Percentiles rank a stretch among this genome's conserved stretches.
These are phyloP conservation scores for Teunomyces panamensis DNA, from an alignment of 805 yeast species.

Conservation along the genomic window DNA sequence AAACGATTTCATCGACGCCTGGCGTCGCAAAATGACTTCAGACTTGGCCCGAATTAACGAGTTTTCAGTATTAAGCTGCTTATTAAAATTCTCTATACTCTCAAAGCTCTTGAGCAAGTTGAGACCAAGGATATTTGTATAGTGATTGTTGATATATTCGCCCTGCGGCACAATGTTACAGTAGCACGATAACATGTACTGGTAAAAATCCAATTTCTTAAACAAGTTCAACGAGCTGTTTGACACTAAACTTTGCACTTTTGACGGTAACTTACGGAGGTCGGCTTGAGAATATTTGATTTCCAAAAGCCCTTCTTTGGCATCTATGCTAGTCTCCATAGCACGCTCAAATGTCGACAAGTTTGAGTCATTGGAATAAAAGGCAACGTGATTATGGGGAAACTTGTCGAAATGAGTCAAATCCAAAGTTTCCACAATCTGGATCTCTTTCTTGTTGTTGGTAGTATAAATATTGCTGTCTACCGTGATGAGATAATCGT, in stretches of 20 bases:
- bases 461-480: conserved; percentile 35
- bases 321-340: conserved; percentile 26
- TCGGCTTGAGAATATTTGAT: conserved; percentile 19
- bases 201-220: conserved; percentile 30
- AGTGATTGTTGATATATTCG: conserved; percentile 34
- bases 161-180: conserved; percentile 30
- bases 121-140: conserved; percentile 29
- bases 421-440: conserved; percentile 9
- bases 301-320: conserved; percentile 16
- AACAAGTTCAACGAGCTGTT: conserved; percentile 31
- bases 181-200: conserved; percentile 41
- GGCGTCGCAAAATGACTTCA: conserved; percentile 22
- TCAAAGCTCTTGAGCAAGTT: conserved; percentile 40
- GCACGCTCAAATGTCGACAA: conserved; percentile 32
- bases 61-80: conserved; percentile 19
- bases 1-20: conserved; percentile 21
- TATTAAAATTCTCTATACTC: conserved; percentile 26
- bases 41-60: conserved; percentile 15
- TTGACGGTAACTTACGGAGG: conserved; percentile 29
- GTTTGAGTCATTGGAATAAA: conserved; percentile 39
- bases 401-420: conserved; percentile 22
- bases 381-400: conserved; percentile 31
- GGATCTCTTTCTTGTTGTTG: conserved; percentile 12
- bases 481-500: conserved; percentile 32
- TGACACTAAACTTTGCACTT: conserved; percentile 32